Evolutionary conservation across 352 stramenopile species (phyloP).

Genomic region (Aphanomyces invadans): DNA sequence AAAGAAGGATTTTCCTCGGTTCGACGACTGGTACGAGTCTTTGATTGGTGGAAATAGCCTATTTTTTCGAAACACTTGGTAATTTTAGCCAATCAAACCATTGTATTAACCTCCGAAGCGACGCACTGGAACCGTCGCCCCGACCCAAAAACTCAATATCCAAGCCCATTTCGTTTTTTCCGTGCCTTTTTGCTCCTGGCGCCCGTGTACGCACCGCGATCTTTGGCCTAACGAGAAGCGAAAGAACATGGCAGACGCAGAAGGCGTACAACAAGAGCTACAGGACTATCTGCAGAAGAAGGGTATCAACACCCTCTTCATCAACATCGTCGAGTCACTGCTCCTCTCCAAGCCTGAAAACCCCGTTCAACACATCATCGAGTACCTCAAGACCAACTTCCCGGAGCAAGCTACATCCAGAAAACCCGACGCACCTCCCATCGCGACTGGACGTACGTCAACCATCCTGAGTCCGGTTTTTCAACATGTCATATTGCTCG

Average conservation of each 20-base stretch:
- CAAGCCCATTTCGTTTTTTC: slow-evolving; percentile 1
- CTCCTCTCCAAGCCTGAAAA: slow-evolving; percentile 86
- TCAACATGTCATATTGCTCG: not conserved
- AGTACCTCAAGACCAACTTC: slow-evolving; percentile 85
- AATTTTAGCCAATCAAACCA: slow-evolving; percentile 19
- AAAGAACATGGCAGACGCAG: slow-evolving; percentile 64
- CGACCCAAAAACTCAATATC: slow-evolving; percentile 5
- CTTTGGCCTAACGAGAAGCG: not conserved
- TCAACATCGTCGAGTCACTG: slow-evolving; percentile 87
- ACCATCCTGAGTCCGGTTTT: too few species aligned
- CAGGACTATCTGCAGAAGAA: slow-evolving; percentile 89
- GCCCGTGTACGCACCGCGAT: not conserved
- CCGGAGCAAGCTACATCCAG: slow-evolving; percentile 56
- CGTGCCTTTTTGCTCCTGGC: not conserved
- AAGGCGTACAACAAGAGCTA: slow-evolving; percentile 85
- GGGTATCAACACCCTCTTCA: slow-evolving; percentile 89
- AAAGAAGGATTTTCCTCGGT: not conserved
- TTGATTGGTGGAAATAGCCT: not conserved
- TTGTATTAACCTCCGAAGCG: not conserved
- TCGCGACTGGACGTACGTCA: slow-evolving; percentile 15
- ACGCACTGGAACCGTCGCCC: slow-evolving; percentile 9
- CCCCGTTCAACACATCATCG: slow-evolving; percentile 82
- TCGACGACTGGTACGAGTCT: not conserved
- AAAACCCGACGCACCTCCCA: slow-evolving; percentile 4
- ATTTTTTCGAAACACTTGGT: not conserved